These are phyloP conservation scores for Phyllostachys edulis DNA, from an alignment of 176 grass and related monocot genomes.

Conservation along the genomic window DNA sequence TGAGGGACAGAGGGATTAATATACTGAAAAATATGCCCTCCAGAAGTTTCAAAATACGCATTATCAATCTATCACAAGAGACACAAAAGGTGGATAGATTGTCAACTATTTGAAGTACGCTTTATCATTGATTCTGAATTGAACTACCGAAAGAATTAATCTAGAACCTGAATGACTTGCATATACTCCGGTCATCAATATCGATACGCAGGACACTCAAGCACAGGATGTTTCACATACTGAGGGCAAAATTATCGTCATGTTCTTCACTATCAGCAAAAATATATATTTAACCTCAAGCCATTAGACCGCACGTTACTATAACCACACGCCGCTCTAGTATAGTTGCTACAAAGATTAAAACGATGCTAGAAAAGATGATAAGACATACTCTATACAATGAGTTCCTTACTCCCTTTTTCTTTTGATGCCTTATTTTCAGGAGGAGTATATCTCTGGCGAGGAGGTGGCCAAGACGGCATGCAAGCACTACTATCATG, in stretches of 20 bases:
- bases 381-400: background rate
- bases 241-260: background rate
- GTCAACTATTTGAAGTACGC: background rate
- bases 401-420: background rate
- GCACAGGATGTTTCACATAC: background rate
- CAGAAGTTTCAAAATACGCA: background rate
- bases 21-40: background rate
- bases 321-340: background rate
- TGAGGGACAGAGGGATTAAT: background rate
- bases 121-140: background rate
- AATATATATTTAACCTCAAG: background rate
- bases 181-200: background rate
- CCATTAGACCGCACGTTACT: background rate
- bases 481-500: constrained; percentile 70
- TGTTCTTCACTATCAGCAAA: background rate
- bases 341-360: background rate
- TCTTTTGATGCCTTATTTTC: constrained; percentile 6
- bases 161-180: background rate
- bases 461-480: constrained; percentile 52
- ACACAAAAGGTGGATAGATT: background rate
- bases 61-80: background rate
- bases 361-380: background rate
- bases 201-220: background rate
- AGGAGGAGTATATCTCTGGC: constrained; percentile 63
- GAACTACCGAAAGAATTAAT: background rate